phyloP scores from a whole-genome alignment of 228 moss, liverwort and hornwort species.

The Sphagnum magellanicum region DNA sequence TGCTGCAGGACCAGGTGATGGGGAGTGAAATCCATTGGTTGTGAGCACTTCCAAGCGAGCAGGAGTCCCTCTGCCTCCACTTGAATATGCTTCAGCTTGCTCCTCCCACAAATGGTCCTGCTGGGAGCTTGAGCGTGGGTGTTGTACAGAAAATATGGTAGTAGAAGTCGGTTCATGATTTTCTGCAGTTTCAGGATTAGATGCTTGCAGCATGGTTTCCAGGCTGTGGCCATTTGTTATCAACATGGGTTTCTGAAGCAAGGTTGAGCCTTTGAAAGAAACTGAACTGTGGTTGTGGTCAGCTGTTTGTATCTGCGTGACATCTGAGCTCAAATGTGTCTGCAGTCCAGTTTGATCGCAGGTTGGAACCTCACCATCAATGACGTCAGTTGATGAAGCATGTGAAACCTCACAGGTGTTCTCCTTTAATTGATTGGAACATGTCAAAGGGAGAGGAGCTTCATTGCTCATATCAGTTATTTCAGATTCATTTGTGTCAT shows the following conservation, averaged over 20 bases:
- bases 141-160: constrained; percentile 38
- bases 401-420: too few relatives aligned
- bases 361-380: too few relatives aligned
- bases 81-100: constrained; percentile 57
- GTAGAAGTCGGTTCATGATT: constrained; percentile 26
- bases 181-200: constrained; percentile 18
- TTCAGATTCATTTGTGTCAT: too few relatives aligned
- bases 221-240: constrained; percentile 11
- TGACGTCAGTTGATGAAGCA: too few relatives aligned
- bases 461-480: too few relatives aligned
- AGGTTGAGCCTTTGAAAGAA: background rate
- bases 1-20: constrained; percentile 23
- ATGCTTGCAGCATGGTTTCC: constrained; percentile 30
- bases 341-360: too few relatives aligned
- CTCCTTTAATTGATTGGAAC: too few relatives aligned
- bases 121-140: constrained; percentile 48
- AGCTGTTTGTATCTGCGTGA: background rate
- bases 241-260: constrained; percentile 1
- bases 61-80: constrained; percentile 53
- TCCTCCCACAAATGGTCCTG: constrained; percentile 60
- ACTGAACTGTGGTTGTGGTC: background rate
- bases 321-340: background rate
- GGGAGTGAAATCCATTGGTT: constrained; percentile 24
- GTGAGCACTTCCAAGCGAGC: constrained; percentile 32
- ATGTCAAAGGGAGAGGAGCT: too few relatives aligned